phyloP scores from a whole-genome alignment of 2,329 filamentous ascomycete species.

The Trichophyton simii region DNA sequence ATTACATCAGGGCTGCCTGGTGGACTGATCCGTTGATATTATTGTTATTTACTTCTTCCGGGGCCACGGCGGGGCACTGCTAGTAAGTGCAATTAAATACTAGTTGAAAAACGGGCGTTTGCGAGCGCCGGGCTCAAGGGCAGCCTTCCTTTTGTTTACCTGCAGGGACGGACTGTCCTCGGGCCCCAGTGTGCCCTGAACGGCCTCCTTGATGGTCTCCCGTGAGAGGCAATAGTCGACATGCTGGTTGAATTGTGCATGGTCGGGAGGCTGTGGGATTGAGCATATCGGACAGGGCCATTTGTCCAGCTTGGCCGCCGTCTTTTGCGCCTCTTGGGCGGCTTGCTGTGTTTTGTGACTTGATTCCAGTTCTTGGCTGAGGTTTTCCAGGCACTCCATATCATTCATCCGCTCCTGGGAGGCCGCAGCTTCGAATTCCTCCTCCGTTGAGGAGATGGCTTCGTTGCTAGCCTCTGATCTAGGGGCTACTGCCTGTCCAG shows the following conservation, averaged over 20 bases:
- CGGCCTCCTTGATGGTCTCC: slow-evolving; percentile 71
- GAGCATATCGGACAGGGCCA: slow-evolving; percentile 86
- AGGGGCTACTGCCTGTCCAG: neutral
- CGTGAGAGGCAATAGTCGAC: slow-evolving; percentile 84
- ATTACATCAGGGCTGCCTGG: neutral
- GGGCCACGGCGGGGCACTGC: neutral
- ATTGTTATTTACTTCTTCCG: neutral
- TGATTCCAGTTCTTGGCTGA: slow-evolving; percentile 44
- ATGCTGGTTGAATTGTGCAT: slow-evolving; percentile 73
- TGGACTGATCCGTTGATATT: neutral
- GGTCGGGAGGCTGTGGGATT: slow-evolving; percentile 61
- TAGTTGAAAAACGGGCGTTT: slow-evolving; percentile 14
- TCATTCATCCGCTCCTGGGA: slow-evolving; percentile 48
- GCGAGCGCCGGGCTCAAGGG: slow-evolving; percentile 26
- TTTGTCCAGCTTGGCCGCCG: slow-evolving; percentile 11
- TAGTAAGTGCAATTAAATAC: neutral
- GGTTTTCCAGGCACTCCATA: slow-evolving; percentile 47
- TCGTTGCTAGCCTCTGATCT: neutral
- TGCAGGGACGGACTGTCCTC: slow-evolving; percentile 3
- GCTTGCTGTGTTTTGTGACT: slow-evolving; percentile 11
- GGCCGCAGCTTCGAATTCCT: slow-evolving; percentile 31
- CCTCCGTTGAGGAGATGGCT: slow-evolving; percentile 6
- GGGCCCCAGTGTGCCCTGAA: slow-evolving; percentile 41
- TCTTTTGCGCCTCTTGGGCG: slow-evolving; percentile 17
- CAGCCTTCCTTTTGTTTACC: slow-evolving; percentile 3